Conservation (phyloP, 1,284 basidiomycete species). For the Gomphus sp. region DNA sequence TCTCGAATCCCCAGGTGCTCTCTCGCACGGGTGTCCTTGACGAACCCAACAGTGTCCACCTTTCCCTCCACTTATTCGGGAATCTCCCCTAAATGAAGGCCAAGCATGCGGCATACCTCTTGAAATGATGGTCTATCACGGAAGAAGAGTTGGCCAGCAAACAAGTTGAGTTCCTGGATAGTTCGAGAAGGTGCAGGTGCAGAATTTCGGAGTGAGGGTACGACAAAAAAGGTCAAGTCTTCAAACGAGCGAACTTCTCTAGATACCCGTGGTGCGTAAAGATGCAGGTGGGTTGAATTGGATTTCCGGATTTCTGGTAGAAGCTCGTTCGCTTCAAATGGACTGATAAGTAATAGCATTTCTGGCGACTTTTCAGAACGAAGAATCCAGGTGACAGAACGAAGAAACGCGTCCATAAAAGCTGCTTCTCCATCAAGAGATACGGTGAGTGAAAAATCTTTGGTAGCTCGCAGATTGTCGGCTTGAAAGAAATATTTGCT, state of each 20-base stretch:
- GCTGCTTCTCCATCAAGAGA: background rate
- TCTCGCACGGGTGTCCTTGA: constrained; percentile 18
- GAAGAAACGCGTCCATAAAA: constrained; percentile 24
- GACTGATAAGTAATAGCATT: constrained; percentile 33
- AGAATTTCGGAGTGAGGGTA: constrained; percentile 19
- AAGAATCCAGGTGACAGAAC: constrained; percentile 37
- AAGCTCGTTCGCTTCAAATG: constrained; percentile 34
- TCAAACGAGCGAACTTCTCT: constrained; percentile 30
- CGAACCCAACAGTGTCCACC: constrained; percentile 27
- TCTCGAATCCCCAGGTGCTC: constrained; percentile 2
- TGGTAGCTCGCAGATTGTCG: constrained; percentile 19
- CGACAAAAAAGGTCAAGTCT: constrained; percentile 26
- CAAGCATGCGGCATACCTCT: constrained; percentile 27
- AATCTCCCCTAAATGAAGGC: constrained; percentile 21
- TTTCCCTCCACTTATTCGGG: constrained; percentile 10
- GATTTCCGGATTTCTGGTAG: constrained; percentile 28
- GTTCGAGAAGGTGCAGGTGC: constrained; percentile 19
- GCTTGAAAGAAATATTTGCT: constrained; percentile 15
- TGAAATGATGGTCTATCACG: constrained; percentile 23
- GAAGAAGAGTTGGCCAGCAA: constrained; percentile 35
- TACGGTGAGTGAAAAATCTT: constrained; percentile 23
- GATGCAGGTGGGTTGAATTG: constrained; percentile 28
- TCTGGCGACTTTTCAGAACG: constrained; percentile 13
- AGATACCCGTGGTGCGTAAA: constrained; percentile 32
- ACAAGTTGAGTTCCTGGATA: constrained; percentile 30